Base-by-base conservation (phyloP, 2,329 filamentous ascomycete species). In the Penicillium frequentans region DNA sequence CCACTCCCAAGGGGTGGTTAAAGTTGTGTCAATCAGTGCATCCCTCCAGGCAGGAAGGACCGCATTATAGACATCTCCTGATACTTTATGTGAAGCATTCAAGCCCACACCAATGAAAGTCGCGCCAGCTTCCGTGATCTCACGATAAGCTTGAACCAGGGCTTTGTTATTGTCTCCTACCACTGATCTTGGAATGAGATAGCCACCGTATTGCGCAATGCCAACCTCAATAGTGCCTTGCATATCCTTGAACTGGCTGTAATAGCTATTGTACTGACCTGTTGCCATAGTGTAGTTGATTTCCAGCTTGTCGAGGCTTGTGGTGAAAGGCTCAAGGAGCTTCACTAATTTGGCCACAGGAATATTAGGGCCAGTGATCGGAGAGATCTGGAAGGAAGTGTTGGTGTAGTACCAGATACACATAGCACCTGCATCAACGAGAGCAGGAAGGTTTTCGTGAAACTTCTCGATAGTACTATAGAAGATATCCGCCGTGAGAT, bases 371-470 rank as follows among this genome's bases (percentile, higher is more conserved):
- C 75, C 79, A 0, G 79, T 84, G 26, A 83, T 61, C 4, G 79
- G 77, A 0, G 71, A 70, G 26, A 85, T 68, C 24, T 67, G 66
- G 29, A 78, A 77, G 63, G 82, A 84, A 1, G 79, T 79, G 60
- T 77, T 81, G 7, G 85, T 73, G 59, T 82, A 78, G 59, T 75
- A 77, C 68, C 80, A 84, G n/a, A 80, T 71, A 27, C 75, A 69
- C 73, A 79, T 81, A 21, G 76, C 74, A 10, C 83, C 84, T 2
- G 77, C 71, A 58, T 83, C 81, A 16, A 82, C 75, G 56, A 84
- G 77, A 3, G 66, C 69, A 1, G 83, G 81, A 7, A 83, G 75
- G 10, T 74, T 69, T 0, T 76, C 75, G 5, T 83, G 72, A 52
- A 82, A 74, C 23, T 78, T 80, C 1, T 77, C 69, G 21, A 86